phyloP scores from a whole-genome alignment of 2,329 filamentous ascomycete genomes.

The Cordyceps militaris region DNA sequence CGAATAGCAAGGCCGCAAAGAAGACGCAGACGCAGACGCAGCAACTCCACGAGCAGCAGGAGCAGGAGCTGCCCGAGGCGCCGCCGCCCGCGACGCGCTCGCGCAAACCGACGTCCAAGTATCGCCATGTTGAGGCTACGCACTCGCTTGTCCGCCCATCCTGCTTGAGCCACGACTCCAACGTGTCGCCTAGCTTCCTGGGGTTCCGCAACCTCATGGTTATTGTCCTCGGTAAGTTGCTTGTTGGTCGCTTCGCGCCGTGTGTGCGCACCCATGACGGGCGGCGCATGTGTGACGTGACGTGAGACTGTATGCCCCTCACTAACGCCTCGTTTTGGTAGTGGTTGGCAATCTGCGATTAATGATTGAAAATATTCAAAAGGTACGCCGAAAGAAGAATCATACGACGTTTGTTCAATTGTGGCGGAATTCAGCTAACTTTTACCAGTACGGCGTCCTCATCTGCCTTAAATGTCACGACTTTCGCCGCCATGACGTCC shows the following conservation, averaged over 20 bases:
- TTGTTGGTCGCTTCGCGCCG: not conserved
- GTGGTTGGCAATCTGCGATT: constrained; percentile 90
- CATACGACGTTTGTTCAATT: no score
- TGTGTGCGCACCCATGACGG: not conserved
- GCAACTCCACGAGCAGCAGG: constrained; percentile 20
- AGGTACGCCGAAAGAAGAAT: constrained; percentile 43
- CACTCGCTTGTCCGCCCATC: constrained; percentile 68
- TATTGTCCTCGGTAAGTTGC: constrained; percentile 65
- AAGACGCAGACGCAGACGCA: not conserved
- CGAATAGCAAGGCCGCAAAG: constrained; percentile 13
- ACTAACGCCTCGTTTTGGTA: constrained; percentile 28
- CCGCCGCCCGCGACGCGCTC: constrained; percentile 15
- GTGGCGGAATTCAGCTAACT: not conserved
- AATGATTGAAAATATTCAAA: constrained; percentile 95
- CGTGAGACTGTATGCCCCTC: constrained; percentile 9
- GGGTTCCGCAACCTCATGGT: constrained; percentile 97
- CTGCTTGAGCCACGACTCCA: constrained; percentile 77
- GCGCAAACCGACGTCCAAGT: constrained; percentile 48
- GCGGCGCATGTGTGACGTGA: constrained; percentile 6
- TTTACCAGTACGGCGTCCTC: constrained; percentile 74
- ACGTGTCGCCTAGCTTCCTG: constrained; percentile 71
- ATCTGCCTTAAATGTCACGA: constrained; percentile 89
- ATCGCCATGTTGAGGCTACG: constrained; percentile 85
- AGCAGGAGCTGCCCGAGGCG: constrained; percentile 18
- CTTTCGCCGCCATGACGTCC: constrained; percentile 69